Evolutionary conservation across 164 flowering plant species (phyloP).

Genomic region (Brasenia schreberi): DNA sequence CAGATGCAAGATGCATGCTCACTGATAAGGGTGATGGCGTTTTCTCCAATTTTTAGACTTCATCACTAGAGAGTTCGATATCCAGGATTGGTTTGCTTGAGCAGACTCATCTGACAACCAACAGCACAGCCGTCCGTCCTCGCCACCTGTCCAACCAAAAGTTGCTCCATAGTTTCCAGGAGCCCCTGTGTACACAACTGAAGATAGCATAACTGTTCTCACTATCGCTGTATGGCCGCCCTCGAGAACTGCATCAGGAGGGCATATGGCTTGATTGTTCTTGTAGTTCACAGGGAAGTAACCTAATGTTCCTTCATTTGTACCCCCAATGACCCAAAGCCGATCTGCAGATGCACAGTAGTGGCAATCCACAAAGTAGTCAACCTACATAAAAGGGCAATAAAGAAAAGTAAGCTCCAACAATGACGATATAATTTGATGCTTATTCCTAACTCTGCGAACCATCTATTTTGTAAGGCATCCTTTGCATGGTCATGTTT

Average conservation of each 20-base stretch:
- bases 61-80: slow-evolving; percentile 48
- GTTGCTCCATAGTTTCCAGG: slow-evolving; percentile 21
- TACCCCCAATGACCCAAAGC: slow-evolving; percentile 84
- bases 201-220: slow-evolving; percentile 49
- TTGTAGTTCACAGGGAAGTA: slow-evolving; percentile 66
- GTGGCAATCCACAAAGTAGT: slow-evolving; percentile 89
- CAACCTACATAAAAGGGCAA: slow-evolving; percentile 41
- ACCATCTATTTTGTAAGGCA: no score
- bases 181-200: slow-evolving; percentile 15
- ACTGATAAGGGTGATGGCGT: slow-evolving; percentile 53
- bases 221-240: slow-evolving; percentile 79
- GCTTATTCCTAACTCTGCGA: no score
- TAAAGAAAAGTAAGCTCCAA: no score
- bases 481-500: no score
- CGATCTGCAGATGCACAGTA: slow-evolving; percentile 38
- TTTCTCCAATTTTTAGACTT: slow-evolving; percentile 31
- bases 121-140: slow-evolving; percentile 96
- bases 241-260: slow-evolving; percentile 69
- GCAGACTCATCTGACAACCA: slow-evolving; percentile 57
- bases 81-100: slow-evolving; percentile 52
- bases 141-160: slow-evolving; percentile 97
- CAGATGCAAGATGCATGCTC: not conserved
- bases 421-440: no score
- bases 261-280: slow-evolving; percentile 28
- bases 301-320: slow-evolving; percentile 64